Percentiles rank a stretch among this genome's conserved stretches.
Conservation (phyloP, 2,329 filamentous ascomycete species). For the Laburnicola sp. region DNA sequence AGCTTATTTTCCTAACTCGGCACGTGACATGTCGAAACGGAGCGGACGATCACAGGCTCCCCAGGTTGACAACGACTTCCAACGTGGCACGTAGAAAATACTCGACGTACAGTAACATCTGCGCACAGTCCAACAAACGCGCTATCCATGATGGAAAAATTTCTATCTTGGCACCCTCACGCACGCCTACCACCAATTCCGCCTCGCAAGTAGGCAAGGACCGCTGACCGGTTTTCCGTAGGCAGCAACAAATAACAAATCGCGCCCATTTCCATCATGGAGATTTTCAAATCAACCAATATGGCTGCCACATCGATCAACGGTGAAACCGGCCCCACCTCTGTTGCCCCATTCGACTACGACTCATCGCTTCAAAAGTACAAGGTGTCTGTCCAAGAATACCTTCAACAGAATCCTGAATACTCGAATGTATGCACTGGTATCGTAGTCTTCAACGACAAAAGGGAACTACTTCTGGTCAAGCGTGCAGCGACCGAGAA, state of each 20-base stretch:
- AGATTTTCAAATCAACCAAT: neutral
- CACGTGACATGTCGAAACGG: too few species aligned
- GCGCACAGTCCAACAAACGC: too few species aligned
- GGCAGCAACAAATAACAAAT: neutral
- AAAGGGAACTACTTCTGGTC: slow-evolving; percentile 40
- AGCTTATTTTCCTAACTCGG: too few species aligned
- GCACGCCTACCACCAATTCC: too few species aligned
- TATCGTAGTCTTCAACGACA: slow-evolving; percentile 36
- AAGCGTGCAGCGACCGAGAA: slow-evolving; percentile 42
- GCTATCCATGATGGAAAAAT: too few species aligned
- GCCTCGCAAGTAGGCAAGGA: neutral
- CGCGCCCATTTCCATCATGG: neutral
- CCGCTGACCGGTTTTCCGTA: neutral
- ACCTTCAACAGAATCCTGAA: slow-evolving; percentile 29
- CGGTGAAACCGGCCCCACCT: neutral
- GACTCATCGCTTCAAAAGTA: slow-evolving; percentile 31
- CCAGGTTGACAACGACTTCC: too few species aligned
- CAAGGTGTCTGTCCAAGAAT: slow-evolving; percentile 33
- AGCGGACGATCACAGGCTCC: too few species aligned
- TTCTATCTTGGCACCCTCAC: too few species aligned
- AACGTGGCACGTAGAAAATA: too few species aligned
- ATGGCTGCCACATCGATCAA: neutral
- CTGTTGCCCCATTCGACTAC: slow-evolving; percentile 21
- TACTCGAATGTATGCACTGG: slow-evolving; percentile 36
- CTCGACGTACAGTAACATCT: too few species aligned